These are phyloP conservation scores for Lodderomyces orthopsilosis DNA, from an alignment of 1,139 yeast species.

Conservation along the genomic window DNA sequence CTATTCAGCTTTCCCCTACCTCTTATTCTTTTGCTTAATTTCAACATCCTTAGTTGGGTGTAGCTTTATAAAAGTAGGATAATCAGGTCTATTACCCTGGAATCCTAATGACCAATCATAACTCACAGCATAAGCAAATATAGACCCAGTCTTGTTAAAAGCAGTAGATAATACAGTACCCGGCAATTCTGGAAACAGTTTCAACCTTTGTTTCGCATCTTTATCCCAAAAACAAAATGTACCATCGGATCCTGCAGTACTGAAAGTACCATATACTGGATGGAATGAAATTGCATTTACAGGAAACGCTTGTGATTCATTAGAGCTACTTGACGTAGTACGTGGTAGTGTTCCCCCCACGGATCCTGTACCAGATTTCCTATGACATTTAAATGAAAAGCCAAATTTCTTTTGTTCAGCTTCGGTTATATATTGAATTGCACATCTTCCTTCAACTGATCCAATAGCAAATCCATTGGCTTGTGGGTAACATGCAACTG, in stretches of 20 bases:
- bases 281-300: conserved; percentile 84
- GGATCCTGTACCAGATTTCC: conserved; percentile 45
- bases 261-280: conserved; percentile 86
- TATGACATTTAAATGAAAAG: conserved; percentile 92
- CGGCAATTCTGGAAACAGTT: conserved; percentile 71
- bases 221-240: conserved; percentile 96
- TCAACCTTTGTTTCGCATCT: conserved; percentile 84
- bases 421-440: conserved; percentile 91
- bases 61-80: conserved; percentile 72
- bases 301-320: conserved; percentile 62
- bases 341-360: conserved; percentile 36
- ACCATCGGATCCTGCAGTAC: conserved; percentile 95
- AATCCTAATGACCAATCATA: conserved; percentile 96
- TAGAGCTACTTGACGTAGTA: conserved; percentile 18
- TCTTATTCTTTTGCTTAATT: conserved; percentile 71
- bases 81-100: conserved; percentile 70
- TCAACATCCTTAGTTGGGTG: conserved; percentile 88
- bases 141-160: conserved; percentile 79
- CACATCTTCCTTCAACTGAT: conserved; percentile 94
- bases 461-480: conserved; percentile 94
- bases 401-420: conserved; percentile 68
- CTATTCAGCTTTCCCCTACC: conserved; percentile 11
- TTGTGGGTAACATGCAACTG: conserved; percentile 78
- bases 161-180: conserved; percentile 75
- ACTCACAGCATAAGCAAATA: conserved; percentile 88